These are phyloP conservation scores for Vigna trinervia DNA, from an alignment of 306 rosid species.

Conservation along the genomic window DNA sequence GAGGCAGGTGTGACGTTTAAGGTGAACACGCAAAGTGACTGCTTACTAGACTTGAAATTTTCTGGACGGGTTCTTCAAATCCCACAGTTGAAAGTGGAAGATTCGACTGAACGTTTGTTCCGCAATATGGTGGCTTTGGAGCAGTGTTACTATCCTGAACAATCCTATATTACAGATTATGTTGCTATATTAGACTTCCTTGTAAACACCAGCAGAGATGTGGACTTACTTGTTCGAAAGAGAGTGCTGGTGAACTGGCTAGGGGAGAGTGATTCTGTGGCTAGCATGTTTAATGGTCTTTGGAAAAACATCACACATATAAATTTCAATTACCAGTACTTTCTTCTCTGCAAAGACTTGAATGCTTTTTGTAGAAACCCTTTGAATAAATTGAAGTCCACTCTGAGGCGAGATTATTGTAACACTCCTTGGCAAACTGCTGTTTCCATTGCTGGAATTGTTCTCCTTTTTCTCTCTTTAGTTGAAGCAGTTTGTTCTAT, in stretches of 20 bases:
- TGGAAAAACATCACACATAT: constrained; percentile 1
- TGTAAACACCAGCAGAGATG: constrained; percentile 41
- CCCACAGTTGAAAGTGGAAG: constrained; percentile 41
- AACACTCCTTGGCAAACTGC: constrained; percentile 44
- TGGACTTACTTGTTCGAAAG: constrained; percentile 40
- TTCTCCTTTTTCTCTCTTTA: constrained; percentile 39
- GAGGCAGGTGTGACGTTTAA: constrained; percentile 46
- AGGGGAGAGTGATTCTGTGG: constrained; percentile 44
- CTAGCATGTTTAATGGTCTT: constrained; percentile 40
- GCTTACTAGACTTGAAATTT: constrained; percentile 40
- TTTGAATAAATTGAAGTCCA: constrained; percentile 35
- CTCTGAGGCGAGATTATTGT: constrained; percentile 47
- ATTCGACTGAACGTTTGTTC: constrained; percentile 41
- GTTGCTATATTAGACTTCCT: constrained; percentile 43
- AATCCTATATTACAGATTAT: constrained; percentile 42
- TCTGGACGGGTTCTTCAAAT: constrained; percentile 38
- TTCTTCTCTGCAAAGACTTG: not conserved
- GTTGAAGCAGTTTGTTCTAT: constrained; percentile 48
- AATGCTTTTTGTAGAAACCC: constrained; percentile 34
- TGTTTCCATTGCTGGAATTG: constrained; percentile 40
- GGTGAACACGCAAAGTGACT: not conserved
- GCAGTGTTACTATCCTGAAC: constrained; percentile 41
- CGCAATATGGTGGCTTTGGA: constrained; percentile 50
- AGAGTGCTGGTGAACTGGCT: constrained; percentile 38
- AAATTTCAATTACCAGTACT: constrained; percentile 27